Evolutionary conservation across 345 rosid species (phyloP).

Genomic region (Brassica carinata): DNA sequence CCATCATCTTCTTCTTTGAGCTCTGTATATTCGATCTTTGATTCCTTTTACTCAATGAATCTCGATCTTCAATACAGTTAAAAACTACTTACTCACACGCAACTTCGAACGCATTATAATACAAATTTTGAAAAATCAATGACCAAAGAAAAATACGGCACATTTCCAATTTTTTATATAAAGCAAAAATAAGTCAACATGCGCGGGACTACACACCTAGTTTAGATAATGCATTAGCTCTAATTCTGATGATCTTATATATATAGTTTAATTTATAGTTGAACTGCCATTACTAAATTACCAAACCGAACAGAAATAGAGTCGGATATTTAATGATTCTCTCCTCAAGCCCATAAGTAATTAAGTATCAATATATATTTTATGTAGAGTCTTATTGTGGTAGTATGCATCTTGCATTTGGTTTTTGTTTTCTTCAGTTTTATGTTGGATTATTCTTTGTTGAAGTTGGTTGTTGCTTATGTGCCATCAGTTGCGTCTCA

Average conservation of each 20-base stretch:
- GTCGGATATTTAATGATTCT: background rate
- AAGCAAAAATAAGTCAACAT: too few species aligned
- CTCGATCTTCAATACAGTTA: too few species aligned
- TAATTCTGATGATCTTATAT: background rate
- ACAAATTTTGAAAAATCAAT: too few species aligned
- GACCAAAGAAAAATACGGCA: too few species aligned
- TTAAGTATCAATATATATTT: background rate
- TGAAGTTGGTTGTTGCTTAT: background rate
- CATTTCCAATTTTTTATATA: too few species aligned
- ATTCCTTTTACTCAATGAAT: too few species aligned
- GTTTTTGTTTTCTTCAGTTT: background rate
- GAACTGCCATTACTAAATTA: background rate
- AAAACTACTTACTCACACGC: too few species aligned
- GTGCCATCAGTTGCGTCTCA: background rate
- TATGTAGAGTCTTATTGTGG: conserved; percentile 12
- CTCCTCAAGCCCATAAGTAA: background rate
- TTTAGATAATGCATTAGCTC: background rate
- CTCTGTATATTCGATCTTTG: too few species aligned
- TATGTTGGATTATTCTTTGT: background rate
- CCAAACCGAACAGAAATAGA: conserved; percentile 9
- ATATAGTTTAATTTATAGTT: background rate
- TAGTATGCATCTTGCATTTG: background rate
- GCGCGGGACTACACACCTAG: too few species aligned
- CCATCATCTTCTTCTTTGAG: too few species aligned
- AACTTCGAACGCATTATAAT: too few species aligned